Base-by-base conservation (phyloP, 1,284 basidiomycete species). In the Coniferiporia sulphurascens region DNA sequence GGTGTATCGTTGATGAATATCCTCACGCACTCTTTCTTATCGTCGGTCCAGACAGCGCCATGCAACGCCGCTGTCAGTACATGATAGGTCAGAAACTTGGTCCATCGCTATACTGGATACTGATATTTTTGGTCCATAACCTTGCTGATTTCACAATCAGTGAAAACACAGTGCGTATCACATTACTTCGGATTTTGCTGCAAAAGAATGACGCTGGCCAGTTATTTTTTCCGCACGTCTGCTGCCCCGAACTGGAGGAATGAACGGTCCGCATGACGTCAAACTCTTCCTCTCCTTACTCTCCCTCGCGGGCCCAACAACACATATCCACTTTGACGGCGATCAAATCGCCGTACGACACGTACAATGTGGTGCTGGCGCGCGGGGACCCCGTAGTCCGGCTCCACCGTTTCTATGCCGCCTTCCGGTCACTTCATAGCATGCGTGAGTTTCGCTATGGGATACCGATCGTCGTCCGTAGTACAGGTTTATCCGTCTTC, bases 221-320 rank as follows among this genome's bases (percentile, higher is more conserved):
- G n/a, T n/a, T 15, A 1, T 27, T 36, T 10, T 48, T 27, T 44
- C 46, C 17, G 2, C 5, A 4, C 15, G 35, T 76, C 17, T 67
- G 65, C 21, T 27, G 53, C 5, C 35, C 56, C 17, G 52, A 68
- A n/a, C 61, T 71, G 9, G 67, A 69, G 1, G 75, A n/a, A n/a
- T n/a, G 71, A 1, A 55, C 67, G 71, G 78, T 62, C 80, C 78
- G 10, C 85, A 83, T 65, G 78, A 74, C 58, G 72, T 83, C 60
- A 81, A 86, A 62, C 79, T 81, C 3, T 85, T 85, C 76, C 72
- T 82, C 4, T 68, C 78, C 0, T 67, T 65, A 22, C 64, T 81
- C 58, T 75, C 80, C 65, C 68, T 1, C 77, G 82, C 64, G 73
- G 69, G 52, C 59, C 69, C 12, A 63, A 49, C 50, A 62, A 57